A percentile compares a stretch with the other conserved stretches of the same genome.
phyloP scores from a whole-genome alignment of 306 rosid genomes.

The Vigna hirtella region DNA sequence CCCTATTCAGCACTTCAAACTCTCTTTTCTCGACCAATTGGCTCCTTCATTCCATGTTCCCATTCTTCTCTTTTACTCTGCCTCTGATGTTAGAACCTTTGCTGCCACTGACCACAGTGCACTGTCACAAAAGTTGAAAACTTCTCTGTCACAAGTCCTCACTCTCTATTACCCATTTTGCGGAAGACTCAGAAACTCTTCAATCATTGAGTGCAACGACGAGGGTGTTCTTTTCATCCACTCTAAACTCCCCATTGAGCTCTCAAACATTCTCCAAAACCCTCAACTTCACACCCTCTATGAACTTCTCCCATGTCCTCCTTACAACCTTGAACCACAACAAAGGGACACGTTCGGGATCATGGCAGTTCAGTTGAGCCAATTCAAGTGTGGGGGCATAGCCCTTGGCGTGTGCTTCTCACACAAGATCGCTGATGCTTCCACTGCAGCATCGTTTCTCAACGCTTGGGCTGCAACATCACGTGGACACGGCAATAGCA shows the following conservation, averaged over 20 bases:
- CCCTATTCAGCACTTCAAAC: constrained; percentile 29
- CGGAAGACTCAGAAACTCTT: constrained; percentile 29
- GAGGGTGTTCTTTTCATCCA: constrained; percentile 34
- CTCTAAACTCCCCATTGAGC: not conserved
- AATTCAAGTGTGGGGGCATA: constrained; percentile 38
- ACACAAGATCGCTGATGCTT: constrained; percentile 42
- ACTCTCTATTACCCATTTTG: constrained; percentile 43
- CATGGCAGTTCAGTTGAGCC: constrained; percentile 17
- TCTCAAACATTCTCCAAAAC: constrained; percentile 3
- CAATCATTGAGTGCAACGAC: constrained; percentile 39
- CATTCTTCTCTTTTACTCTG: constrained; percentile 38
- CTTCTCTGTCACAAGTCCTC: constrained; percentile 36
- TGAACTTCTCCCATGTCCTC: constrained; percentile 32
- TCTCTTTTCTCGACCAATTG: constrained; percentile 45
- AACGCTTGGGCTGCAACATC: constrained; percentile 23
- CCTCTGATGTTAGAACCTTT: not conserved
- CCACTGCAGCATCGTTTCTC: constrained; percentile 17
- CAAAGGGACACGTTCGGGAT: not conserved
- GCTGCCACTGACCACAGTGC: not conserved
- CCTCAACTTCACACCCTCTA: not conserved
- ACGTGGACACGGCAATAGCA: no score
- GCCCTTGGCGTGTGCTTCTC: constrained; percentile 39
- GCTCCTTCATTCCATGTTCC: constrained; percentile 36
- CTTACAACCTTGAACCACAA: not conserved
- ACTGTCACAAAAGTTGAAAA: constrained; percentile 4